phyloP scores from a whole-genome alignment of 768 basidiomycete genomes.

The Kwoniella sp. region DNA sequence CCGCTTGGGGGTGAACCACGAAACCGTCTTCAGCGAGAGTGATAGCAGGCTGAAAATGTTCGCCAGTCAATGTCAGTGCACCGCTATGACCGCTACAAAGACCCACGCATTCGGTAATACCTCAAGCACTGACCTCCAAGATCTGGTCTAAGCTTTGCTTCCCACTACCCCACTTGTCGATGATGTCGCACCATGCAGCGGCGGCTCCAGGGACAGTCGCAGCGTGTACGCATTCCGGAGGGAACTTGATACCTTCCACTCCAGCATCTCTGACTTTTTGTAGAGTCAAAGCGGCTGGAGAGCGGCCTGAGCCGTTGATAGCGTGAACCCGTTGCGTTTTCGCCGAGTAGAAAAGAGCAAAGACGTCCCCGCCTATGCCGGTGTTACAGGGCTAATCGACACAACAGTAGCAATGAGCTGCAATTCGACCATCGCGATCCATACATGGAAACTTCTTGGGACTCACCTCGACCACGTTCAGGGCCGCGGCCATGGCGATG shows the following conservation, averaged over 20 bases:
- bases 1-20: constrained; percentile 29
- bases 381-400: constrained; percentile 20
- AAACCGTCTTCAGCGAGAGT: constrained; percentile 81
- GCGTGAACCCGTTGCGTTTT: constrained; percentile 75
- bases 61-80: neutral
- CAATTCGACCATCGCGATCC: neutral
- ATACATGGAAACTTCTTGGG: neutral
- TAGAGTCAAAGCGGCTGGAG: constrained; percentile 73
- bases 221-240: constrained; percentile 72
- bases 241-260: constrained; percentile 66
- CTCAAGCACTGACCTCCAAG: constrained; percentile 58
- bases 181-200: constrained; percentile 85
- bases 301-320: constrained; percentile 83
- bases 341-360: constrained; percentile 85
- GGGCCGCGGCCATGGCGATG: constrained; percentile 83
- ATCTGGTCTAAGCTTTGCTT: constrained; percentile 66
- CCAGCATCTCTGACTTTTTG: constrained; percentile 71
- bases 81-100: too few relatives aligned
- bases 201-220: constrained; percentile 68
- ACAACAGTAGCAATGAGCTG: constrained; percentile 1
- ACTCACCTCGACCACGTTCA: constrained; percentile 81
- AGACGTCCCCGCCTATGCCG: constrained; percentile 53
- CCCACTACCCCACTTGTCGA: constrained; percentile 75
- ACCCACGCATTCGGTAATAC: too few relatives aligned
- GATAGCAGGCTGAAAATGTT: constrained; percentile 67